These are phyloP conservation scores for Aspergillus brasiliensis DNA, from an alignment of 2,329 filamentous ascomycete genomes.

Conservation along the genomic window DNA sequence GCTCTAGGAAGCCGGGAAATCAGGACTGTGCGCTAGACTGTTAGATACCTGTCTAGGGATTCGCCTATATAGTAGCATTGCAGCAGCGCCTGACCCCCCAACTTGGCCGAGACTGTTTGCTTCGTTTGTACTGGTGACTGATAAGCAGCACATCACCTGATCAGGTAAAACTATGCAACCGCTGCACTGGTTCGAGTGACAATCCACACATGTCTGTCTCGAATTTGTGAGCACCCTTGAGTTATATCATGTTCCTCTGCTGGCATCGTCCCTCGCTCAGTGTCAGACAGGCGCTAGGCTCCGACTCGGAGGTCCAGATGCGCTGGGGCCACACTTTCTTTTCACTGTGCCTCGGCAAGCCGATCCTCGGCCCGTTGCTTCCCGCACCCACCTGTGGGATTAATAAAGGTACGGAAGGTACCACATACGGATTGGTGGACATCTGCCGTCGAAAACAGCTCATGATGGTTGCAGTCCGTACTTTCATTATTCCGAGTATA, in stretches of 20 bases:
- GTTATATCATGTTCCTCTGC: not conserved
- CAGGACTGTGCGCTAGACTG: too few species aligned
- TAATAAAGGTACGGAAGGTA: not conserved
- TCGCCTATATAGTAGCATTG: too few species aligned
- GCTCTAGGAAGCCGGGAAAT: too few species aligned
- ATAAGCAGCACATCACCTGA: not conserved
- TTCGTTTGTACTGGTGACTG: not conserved
- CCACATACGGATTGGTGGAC: not conserved
- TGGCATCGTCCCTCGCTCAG: not conserved
- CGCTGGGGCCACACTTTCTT: not conserved
- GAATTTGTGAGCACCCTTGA: not conserved
- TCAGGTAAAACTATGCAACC: too few species aligned
- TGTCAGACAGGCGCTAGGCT: not conserved
- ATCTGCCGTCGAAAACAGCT: not conserved
- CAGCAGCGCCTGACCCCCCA: too few species aligned
- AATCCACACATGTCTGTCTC: not conserved
- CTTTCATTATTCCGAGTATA: too few species aligned
- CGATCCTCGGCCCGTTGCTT: conserved; percentile 7
- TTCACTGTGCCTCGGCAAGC: conserved; percentile 5
- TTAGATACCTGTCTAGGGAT: too few species aligned
- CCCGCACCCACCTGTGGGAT: not conserved
- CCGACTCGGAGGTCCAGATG: not conserved
- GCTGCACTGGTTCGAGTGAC: too few species aligned
- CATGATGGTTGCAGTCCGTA: not conserved
- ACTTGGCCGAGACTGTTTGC: not conserved